Percentiles rank a stretch among this genome's conserved stretches.
Conservation (phyloP, 2,329 filamentous ascomycete genomes). For the Aspergillus fructus region DNA sequence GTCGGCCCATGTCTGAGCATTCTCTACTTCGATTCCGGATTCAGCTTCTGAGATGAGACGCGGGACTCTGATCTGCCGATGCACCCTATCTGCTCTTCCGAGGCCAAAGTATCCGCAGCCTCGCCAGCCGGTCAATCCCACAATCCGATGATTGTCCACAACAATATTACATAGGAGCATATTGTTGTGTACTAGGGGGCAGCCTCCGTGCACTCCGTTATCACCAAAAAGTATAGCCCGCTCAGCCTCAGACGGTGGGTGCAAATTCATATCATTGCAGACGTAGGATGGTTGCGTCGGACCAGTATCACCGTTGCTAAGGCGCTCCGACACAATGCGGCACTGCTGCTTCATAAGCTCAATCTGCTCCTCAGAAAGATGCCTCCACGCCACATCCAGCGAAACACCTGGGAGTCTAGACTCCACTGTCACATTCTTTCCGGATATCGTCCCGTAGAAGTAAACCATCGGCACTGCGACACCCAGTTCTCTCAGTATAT, state of each 20-base stretch:
- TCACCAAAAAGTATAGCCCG: conserved; percentile 34
- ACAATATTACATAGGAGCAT: conserved; percentile 39
- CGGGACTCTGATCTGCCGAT: conserved; percentile 31
- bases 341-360: conserved; percentile 36
- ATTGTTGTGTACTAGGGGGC: conserved; percentile 39
- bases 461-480: conserved; percentile 37
- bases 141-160: conserved; percentile 36
- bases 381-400: conserved; percentile 39
- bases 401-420: conserved; percentile 42
- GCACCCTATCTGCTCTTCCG: conserved; percentile 33
- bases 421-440: conserved; percentile 41
- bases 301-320: conserved; percentile 26
- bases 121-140: conserved; percentile 41
- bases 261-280: conserved; percentile 32
- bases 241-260: conserved; percentile 23
- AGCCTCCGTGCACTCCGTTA: conserved; percentile 23
- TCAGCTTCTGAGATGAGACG: conserved; percentile 15
- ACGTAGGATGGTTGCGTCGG: conserved; percentile 34
- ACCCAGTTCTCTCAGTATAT: conserved; percentile 31
- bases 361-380: conserved; percentile 35
- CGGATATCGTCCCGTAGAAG: conserved; percentile 39
- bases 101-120: conserved; percentile 42
- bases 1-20: conserved; percentile 33
- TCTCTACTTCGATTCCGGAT: neutral
- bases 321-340: conserved; percentile 32